phyloP scores from a whole-genome alignment of 2,329 filamentous ascomycete genomes.

The Aureobasidium sp. region DNA sequence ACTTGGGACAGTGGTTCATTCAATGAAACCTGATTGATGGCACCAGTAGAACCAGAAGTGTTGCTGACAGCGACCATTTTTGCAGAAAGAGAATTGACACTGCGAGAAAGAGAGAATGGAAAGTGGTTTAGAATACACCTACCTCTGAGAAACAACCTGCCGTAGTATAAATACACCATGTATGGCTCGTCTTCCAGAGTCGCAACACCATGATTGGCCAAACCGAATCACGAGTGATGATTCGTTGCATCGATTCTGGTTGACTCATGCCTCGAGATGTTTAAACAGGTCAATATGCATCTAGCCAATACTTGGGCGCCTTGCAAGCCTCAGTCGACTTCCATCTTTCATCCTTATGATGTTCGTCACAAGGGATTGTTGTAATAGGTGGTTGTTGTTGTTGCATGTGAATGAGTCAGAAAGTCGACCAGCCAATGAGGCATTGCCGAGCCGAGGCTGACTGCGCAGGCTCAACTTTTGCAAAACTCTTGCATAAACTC shows the following conservation, averaged over 20 bases:
- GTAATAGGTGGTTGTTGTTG: background rate
- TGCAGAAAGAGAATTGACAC: background rate
- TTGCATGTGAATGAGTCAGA: background rate
- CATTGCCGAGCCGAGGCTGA: background rate
- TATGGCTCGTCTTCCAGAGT: background rate
- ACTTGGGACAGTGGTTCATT: background rate
- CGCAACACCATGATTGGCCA: background rate
- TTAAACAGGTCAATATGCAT: background rate
- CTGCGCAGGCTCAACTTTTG: background rate
- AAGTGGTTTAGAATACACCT: background rate
- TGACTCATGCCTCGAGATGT: background rate
- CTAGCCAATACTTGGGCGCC: background rate
- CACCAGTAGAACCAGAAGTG: background rate
- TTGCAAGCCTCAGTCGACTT: no score
- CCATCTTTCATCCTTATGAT: background rate
- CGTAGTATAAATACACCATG: background rate
- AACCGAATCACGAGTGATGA: background rate
- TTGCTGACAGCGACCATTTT: background rate
- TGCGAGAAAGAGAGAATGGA: background rate
- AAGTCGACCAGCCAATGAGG: background rate
- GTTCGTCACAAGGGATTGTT: background rate
- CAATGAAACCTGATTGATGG: background rate
- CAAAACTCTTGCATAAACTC: background rate
- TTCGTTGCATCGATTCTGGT: background rate
- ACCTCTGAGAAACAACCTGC: no score